Evolutionary conservation across 805 yeast species (phyloP), one percentile per base, ranked within the genome.

Genomic region (Starmerella floricola): DNA sequence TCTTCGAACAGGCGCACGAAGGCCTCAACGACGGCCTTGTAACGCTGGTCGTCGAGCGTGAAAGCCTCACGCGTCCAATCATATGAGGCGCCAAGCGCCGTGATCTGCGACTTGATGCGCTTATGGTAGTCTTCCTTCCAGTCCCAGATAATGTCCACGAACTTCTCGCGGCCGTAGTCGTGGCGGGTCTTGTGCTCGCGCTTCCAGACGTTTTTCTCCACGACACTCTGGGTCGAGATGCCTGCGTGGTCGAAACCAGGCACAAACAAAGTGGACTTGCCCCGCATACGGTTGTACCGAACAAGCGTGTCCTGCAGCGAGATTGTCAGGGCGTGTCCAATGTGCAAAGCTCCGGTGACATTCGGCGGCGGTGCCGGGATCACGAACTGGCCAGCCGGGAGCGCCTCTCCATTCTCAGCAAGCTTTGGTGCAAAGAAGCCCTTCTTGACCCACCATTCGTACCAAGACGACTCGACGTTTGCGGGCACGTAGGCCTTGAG

Each of bases 181-280:
- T 91, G 95, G 67, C 97, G 81, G 40, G 97, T 86, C 61, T 79
- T 73, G 65, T 78, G 73, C 58, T 84, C 84, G 52, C 75, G 74
- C 41, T 85, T 82, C 94, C 94, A 85, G 31, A 91, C 63, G 69
- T 79, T 87, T 66, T 91, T 91, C 67, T 91, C 98, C 50, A 91
- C 97, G 52, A 91, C 97, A 15, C 95, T 82, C 65, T 91, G 98
- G 10, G 98, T 91, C 34, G 95, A 94, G 63, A 91, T 91, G 72
- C 98, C 98, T 29, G 98, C 98, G 61, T 91, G 98, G 65, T 91
- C 98, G 59, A 91, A 91, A 36, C 98, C 98, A 37, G 97, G 97
- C 44, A 91, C 62, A 65, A 80, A 91, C 49, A 91, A 68, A 12
- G 86, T 87, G 41, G 97, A 86, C 65, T 84, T 83, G 41, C 97